Evolutionary conservation across 2,329 filamentous ascomycete genomes (phyloP), one percentile per base, ranked within the genome.

Genomic region (Paracoccidioides lutzii): DNA sequence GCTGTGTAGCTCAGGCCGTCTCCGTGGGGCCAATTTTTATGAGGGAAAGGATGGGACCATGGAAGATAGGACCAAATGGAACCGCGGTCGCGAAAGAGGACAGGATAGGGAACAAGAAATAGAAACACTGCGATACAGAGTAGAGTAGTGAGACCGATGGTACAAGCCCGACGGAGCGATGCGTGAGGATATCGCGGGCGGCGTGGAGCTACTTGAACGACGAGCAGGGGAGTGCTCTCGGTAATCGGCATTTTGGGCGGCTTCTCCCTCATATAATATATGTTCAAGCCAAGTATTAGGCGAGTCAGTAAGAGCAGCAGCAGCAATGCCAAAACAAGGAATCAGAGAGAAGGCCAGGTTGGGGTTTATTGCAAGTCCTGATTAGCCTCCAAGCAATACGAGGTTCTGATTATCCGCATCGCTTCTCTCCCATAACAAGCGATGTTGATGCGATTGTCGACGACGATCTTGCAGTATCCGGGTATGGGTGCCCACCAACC

Each of bases 1-100:
- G 80, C 73, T n/a, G 76, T 67, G 60, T 78, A 82, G 32, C 70
- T 70, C 48, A 83, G 63, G 12, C 78, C 77, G 43, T 69, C 58
- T 10, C 69, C 68, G 38, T 70, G 63, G 0, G 74, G 72, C 73
- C 73, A 76, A 44, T 67, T 64, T 8, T 59, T 49, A 51, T 72
- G 64, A 14, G 73, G 69, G 54, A 68, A 67, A 43, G 71, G 65
- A 30, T 65, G 60, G 1, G 69, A 64, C 58, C 71, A 68, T n/a
- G 73, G 73, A 1, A 72, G 58, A 60, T 73, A 74, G 30, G 69
- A 67, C 64, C 66, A 69, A 28, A 71, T 58, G 10, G 69, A 68
- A 46, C 71, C 68, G 54, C 69, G 63, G 10, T 67, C 66, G 45
- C 66, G 65, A 5, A 71, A 71, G 0, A 74, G 61, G 15, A 75